Conservation (phyloP, 192 early-diverging fungal species). For the Umbelopsis sp. region DNA sequence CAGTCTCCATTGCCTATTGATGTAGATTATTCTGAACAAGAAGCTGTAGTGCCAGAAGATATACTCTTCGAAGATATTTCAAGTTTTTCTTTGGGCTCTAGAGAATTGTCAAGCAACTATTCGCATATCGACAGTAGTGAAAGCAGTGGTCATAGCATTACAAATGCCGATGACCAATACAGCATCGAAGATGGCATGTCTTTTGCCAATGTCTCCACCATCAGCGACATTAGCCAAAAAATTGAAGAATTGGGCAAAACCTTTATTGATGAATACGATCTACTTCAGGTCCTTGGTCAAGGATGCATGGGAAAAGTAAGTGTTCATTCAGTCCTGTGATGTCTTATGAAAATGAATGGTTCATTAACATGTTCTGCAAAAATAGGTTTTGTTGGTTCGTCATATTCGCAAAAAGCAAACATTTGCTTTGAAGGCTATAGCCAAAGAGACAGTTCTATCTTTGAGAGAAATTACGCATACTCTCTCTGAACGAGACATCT, state of each 20-base stretch:
- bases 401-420: conserved; percentile 41
- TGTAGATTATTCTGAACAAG: not conserved
- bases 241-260: not conserved
- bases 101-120: not conserved
- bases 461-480: conserved; percentile 79
- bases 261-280: conserved; percentile 48
- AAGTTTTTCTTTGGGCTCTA: conserved; percentile 11
- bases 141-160: not conserved
- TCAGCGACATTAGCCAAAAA: not conserved
- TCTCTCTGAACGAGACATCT: conserved; percentile 79
- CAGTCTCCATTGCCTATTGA: not conserved
- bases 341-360: not conserved
- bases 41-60: not conserved
- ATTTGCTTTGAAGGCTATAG: conserved; percentile 56
- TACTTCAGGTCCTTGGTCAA: conserved; percentile 55
- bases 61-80: not conserved
- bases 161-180: not conserved
- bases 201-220: not conserved
- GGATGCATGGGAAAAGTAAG: conserved; percentile 63
- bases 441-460: conserved; percentile 66
- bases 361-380: not conserved
- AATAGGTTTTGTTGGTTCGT: conserved; percentile 49
- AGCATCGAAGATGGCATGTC: not conserved
- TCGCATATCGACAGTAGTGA: not conserved
- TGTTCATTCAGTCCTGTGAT: not conserved